Base-by-base conservation (phyloP, 1,284 basidiomycete species). In the Gastroboletus turbinatus region DNA sequence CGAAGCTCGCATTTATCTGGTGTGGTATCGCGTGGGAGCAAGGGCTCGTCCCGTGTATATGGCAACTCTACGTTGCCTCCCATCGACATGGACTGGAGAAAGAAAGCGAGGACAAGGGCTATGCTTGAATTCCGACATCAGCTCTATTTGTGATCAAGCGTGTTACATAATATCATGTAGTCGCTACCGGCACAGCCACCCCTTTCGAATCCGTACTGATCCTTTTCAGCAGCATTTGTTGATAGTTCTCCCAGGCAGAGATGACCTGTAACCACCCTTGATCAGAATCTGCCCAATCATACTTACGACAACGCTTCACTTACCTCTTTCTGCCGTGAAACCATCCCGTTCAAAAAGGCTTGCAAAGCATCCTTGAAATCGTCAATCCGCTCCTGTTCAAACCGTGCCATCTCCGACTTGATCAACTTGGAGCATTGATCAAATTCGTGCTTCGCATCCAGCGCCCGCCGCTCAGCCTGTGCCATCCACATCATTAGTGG, bases 331-430 rank as follows among this genome's bases (percentile, higher is more conserved):
- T 96, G 94, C 48, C 88, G 76, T 27, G 78, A 70, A 48, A 94
- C 88, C 87, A 95, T 90, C 11, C 90, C 90, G 49, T 90, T 87
- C 56, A 96, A 73, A 73, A 92, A 94, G 2, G 78, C 78, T 64
- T 90, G 88, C 55, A 96, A 71, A 2, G 86, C 80, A 33, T 80
- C 76, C 69, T 92, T 94, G 71, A 96, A 93, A 67, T 96, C 94
- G 46, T 92, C 87, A 30, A 98, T 84, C 44, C 95, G 84, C 73
- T 98, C 96, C 66, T 87, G 82, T 74, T 99, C 96, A 68, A 99
- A 98, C 33, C 95, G 79, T n/a, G 85, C 87, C 66, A 97, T 87
- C 75, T 99, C 97, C 5, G 82, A 76, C 74, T 98, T 98, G 66
- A 95, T 88, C 27, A 97, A 77, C 61, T 87, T 87, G 29, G 93